Conservation (phyloP, 2,329 filamentous ascomycete genomes). For the Botryotinia narcissicola region DNA sequence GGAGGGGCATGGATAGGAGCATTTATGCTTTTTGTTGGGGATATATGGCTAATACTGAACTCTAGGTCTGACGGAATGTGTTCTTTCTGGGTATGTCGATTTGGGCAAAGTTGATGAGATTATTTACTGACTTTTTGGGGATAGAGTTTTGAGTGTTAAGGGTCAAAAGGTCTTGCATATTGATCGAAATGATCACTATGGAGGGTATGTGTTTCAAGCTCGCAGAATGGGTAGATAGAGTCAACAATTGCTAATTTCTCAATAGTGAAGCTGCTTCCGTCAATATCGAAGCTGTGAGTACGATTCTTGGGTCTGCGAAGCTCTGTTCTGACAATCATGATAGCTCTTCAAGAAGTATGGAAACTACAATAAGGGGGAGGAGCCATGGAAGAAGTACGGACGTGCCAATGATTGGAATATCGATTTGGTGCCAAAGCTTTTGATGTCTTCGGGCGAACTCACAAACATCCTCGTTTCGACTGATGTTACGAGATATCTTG, state of each 20-base stretch:
- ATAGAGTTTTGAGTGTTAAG: conserved; percentile 91
- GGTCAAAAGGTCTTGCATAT: conserved; percentile 99
- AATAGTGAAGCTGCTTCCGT: conserved; percentile 87
- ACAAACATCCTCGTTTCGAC: conserved; percentile 98
- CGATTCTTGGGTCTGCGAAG: conserved; percentile 24
- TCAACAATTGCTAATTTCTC: conserved; percentile 33
- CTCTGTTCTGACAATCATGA: conserved; percentile 37
- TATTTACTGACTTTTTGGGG: not conserved
- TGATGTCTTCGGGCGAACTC: conserved; percentile 97
- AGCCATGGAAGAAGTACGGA: conserved; percentile 98
- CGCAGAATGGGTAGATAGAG: conserved; percentile 2
- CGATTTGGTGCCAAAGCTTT: conserved; percentile 94
- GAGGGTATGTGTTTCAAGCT: conserved; percentile 61
- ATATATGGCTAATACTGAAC: conserved; percentile 26
- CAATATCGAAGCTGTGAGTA: conserved; percentile 84
- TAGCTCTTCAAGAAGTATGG: conserved; percentile 97
- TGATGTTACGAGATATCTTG: conserved; percentile 83
- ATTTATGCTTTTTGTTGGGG: not conserved
- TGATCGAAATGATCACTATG: conserved; percentile 97
- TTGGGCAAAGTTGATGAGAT: not conserved
- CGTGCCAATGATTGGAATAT: conserved; percentile 99
- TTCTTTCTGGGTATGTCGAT: conserved; percentile 81
- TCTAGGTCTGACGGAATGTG: conserved; percentile 93
- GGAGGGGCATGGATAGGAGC: conserved; percentile 33
- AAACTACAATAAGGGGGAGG: conserved; percentile 72